Conservation (phyloP, 1,284 basidiomycete genomes). For the Microbotryum violaceum region DNA sequence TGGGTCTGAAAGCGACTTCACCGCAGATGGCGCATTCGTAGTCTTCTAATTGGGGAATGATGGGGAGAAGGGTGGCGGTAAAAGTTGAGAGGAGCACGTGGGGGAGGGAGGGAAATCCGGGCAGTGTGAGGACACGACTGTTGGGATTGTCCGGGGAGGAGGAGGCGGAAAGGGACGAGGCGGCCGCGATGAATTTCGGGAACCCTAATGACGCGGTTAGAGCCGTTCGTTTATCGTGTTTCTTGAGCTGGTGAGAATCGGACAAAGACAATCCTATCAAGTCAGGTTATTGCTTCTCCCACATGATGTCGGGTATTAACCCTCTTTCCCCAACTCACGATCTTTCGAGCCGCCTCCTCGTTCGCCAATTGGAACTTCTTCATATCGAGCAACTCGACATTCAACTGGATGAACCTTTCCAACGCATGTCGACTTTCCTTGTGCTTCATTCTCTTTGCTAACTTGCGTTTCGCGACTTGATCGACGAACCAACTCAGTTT, state of each 20-base stretch:
- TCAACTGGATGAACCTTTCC: slow-evolving; percentile 71
- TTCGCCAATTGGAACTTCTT: slow-evolving; percentile 73
- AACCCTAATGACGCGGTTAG: slow-evolving; percentile 47
- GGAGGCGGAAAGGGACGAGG: slow-evolving; percentile 2
- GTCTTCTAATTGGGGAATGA: slow-evolving; percentile 72
- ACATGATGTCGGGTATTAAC: slow-evolving; percentile 39
- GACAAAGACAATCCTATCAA: background rate
- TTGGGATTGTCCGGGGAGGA: slow-evolving; percentile 2
- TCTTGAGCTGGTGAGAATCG: slow-evolving; percentile 55
- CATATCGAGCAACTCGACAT: slow-evolving; percentile 70
- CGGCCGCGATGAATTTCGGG: slow-evolving; percentile 38
- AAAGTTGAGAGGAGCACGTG: slow-evolving; percentile 76
- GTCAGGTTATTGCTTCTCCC: slow-evolving; percentile 48
- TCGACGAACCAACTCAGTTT: slow-evolving; percentile 64
- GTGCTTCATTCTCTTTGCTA: slow-evolving; percentile 58
- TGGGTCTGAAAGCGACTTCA: slow-evolving; percentile 45
- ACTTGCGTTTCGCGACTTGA: slow-evolving; percentile 55
- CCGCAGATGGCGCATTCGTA: slow-evolving; percentile 48
- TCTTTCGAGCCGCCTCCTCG: slow-evolving; percentile 61
- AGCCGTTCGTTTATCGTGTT: slow-evolving; percentile 81
- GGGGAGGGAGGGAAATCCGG: slow-evolving; percentile 53
- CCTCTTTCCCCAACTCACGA: slow-evolving; percentile 24
- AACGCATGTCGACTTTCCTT: slow-evolving; percentile 60
- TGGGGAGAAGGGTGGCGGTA: slow-evolving; percentile 72
- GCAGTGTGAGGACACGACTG: slow-evolving; percentile 29